These are phyloP conservation scores for Basipetospora chlamydospora DNA, from an alignment of 2,329 filamentous ascomycete genomes.

Conservation along the genomic window DNA sequence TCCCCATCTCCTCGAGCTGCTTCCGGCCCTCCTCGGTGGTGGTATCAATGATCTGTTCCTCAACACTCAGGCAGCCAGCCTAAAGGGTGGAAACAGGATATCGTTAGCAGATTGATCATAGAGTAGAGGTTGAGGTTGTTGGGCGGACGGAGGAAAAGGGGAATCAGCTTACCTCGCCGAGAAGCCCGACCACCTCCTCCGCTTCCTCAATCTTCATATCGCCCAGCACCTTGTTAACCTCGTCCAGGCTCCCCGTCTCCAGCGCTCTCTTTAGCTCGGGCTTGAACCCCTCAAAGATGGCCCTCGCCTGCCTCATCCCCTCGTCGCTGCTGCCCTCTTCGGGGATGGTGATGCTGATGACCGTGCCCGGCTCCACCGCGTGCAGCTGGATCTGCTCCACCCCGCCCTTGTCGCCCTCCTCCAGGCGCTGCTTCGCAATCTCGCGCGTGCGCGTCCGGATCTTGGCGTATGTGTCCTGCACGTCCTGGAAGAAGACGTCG, in stretches of 20 bases:
- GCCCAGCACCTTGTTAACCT: constrained; percentile 45
- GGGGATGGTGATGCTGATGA: constrained; percentile 79
- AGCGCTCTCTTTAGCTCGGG: constrained; percentile 70
- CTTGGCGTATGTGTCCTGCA: constrained; percentile 70
- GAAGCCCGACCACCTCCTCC: constrained; percentile 66
- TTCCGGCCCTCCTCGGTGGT: constrained; percentile 77
- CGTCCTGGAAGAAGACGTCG: constrained; percentile 84
- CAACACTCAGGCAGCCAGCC: constrained; percentile 78
- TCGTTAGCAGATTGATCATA: constrained; percentile 10
- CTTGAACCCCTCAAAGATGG: constrained; percentile 72
- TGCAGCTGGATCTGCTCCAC: constrained; percentile 97
- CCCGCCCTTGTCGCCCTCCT: constrained; percentile 42
- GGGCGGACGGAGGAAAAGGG: not conserved
- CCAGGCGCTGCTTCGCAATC: constrained; percentile 42
- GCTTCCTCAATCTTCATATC: constrained; percentile 82
- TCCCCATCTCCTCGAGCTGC: constrained; percentile 53
- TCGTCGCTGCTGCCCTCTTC: constrained; percentile 51
- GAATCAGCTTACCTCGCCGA: constrained; percentile 50
- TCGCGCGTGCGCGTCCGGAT: constrained; percentile 67
- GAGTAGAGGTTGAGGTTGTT: too few species aligned
- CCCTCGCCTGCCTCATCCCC: constrained; percentile 46
- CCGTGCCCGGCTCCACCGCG: constrained; percentile 82
- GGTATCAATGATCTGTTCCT: constrained; percentile 88
- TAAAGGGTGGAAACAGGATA: constrained; percentile 16
- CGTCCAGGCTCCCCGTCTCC: constrained; percentile 73